These are phyloP conservation scores for Teratosphaeria nubilosa DNA, from an alignment of 2,329 filamentous ascomycete genomes.

Conservation along the genomic window DNA sequence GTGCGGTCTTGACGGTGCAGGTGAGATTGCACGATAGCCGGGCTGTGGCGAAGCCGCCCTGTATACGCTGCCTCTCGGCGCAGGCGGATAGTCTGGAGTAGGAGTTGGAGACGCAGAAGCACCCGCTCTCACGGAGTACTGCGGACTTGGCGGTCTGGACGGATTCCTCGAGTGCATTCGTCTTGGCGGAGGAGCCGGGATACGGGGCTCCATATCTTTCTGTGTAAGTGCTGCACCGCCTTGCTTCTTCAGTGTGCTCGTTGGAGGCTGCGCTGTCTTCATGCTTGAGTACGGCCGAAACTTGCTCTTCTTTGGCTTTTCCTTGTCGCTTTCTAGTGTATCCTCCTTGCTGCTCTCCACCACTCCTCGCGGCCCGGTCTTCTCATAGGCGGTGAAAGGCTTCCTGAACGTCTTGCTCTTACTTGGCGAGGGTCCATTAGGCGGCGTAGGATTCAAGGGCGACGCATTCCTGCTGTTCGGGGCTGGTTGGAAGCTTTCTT, in stretches of 20 bases:
- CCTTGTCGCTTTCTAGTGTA: constrained; percentile 21
- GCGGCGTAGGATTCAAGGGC: constrained; percentile 35
- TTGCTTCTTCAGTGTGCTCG: constrained; percentile 18
- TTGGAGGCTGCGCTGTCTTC: constrained; percentile 35
- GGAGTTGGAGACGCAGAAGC: constrained; percentile 33
- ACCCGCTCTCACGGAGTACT: constrained; percentile 7
- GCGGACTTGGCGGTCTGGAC: constrained; percentile 15
- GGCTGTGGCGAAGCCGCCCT: constrained; percentile 22
- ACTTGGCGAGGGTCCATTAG: constrained; percentile 42
- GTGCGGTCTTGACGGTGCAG: constrained; percentile 27
- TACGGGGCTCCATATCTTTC: constrained; percentile 16
- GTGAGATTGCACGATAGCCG: background rate
- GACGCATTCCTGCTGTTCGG: constrained; percentile 49
- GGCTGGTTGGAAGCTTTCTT: constrained; percentile 69
- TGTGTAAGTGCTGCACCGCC: constrained; percentile 7
- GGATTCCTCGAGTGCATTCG: constrained; percentile 12
- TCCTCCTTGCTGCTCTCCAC: constrained; percentile 24
- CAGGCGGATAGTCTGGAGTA: constrained; percentile 21
- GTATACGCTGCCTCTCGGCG: constrained; percentile 2
- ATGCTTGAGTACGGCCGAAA: constrained; percentile 42
- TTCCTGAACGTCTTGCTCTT: constrained; percentile 49
- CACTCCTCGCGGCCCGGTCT: constrained; percentile 13
- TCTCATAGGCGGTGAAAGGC: constrained; percentile 54
- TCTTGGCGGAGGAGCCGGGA: constrained; percentile 25
- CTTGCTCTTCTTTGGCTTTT: constrained; percentile 26